Conservation (phyloP, 2,329 filamentous ascomycete genomes). For the Alternaria metachromatica region DNA sequence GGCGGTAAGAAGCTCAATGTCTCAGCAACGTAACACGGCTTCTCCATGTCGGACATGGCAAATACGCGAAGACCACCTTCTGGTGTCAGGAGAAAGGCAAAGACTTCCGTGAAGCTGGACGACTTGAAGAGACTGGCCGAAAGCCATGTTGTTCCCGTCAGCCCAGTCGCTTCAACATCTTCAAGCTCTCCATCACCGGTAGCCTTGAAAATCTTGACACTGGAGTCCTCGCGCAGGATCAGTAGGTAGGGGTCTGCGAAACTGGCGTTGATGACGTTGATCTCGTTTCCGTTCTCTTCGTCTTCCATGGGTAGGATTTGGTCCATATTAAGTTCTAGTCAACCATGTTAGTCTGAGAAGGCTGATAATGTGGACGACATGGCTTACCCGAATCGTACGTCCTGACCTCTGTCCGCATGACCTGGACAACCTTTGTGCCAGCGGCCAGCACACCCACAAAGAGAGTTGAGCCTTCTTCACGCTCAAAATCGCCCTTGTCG, state of each 20-base stretch:
- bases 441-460: slow-evolving; percentile 84
- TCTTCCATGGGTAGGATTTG: slow-evolving; percentile 95
- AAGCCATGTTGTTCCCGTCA: slow-evolving; percentile 74
- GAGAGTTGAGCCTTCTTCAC: slow-evolving; percentile 83
- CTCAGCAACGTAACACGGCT: slow-evolving; percentile 75
- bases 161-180: slow-evolving; percentile 71
- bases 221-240: slow-evolving; percentile 82
- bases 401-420: slow-evolving; percentile 83
- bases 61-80: slow-evolving; percentile 81
- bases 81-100: slow-evolving; percentile 79
- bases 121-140: slow-evolving; percentile 82
- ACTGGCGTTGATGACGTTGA: slow-evolving; percentile 78
- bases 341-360: background rate
- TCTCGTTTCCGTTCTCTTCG: slow-evolving; percentile 77
- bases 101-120: slow-evolving; percentile 64
- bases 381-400: slow-evolving; percentile 85
- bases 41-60: slow-evolving; percentile 73
- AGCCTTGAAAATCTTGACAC: slow-evolving; percentile 78
- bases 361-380: background rate
- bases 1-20: slow-evolving; percentile 80
- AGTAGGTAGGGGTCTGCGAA: slow-evolving; percentile 88
- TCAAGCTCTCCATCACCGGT: slow-evolving; percentile 85
- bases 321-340: slow-evolving; percentile 77
- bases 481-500: slow-evolving; percentile 87
- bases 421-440: slow-evolving; percentile 82